phyloP scores from a whole-genome alignment of 805 yeast species.

The Cyberlindnera amylophila region DNA sequence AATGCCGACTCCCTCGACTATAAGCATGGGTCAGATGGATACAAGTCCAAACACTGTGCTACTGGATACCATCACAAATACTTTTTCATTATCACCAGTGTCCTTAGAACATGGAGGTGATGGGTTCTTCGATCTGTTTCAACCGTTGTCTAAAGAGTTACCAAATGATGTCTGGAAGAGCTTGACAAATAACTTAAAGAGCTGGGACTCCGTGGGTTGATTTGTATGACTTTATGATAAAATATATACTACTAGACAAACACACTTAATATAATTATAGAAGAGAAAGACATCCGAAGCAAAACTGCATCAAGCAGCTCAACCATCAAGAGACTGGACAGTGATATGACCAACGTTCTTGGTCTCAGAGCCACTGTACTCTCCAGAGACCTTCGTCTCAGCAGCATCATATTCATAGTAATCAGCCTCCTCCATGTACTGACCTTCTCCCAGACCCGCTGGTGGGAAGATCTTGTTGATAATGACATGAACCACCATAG shows the following conservation, averaged over 20 bases:
- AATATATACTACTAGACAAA: no score
- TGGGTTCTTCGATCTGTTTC: slow-evolving; percentile 13
- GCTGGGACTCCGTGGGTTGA: slow-evolving; percentile 24
- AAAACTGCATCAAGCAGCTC: background rate
- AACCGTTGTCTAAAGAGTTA: slow-evolving; percentile 19
- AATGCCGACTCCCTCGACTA: background rate
- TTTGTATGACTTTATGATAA: background rate
- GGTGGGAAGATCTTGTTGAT: slow-evolving; percentile 13
- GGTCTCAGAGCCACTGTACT: background rate
- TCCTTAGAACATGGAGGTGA: slow-evolving; percentile 4
- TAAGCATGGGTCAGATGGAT: background rate
- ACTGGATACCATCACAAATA: slow-evolving; percentile 21
- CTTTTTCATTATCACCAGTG: slow-evolving; percentile 15
- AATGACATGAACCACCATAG: slow-evolving; percentile 8
- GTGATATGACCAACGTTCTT: background rate
- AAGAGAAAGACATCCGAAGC: background rate
- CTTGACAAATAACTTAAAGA: slow-evolving; percentile 18
- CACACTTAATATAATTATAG: no score
- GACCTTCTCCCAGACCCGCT: slow-evolving; percentile 14
- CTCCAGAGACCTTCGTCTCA: slow-evolving; percentile 3
- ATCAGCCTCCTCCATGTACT: slow-evolving; percentile 3
- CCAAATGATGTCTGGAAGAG: slow-evolving; percentile 23
- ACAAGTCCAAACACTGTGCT: slow-evolving; percentile 20
- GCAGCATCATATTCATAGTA: slow-evolving; percentile 4
- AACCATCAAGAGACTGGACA: slow-evolving; percentile 1